These are phyloP conservation scores for Moelleriella libera DNA, from an alignment of 2,329 filamentous ascomycete genomes.

Conservation along the genomic window DNA sequence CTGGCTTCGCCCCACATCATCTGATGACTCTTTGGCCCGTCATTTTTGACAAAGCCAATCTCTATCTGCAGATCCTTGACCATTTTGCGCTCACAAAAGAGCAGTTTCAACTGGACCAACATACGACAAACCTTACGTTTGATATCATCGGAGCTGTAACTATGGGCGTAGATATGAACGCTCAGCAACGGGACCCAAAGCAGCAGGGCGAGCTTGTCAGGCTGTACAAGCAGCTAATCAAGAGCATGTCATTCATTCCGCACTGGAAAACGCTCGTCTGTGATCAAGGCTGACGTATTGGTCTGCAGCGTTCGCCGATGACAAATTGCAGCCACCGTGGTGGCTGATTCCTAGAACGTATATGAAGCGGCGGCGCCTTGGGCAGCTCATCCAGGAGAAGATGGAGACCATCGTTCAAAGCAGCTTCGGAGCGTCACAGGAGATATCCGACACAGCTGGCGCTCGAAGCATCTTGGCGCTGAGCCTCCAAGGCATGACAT, in stretches of 20 bases:
- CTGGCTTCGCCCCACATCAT: conserved; percentile 23
- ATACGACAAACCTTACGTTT: conserved; percentile 19
- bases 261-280: background rate
- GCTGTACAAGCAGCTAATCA: conserved; percentile 13
- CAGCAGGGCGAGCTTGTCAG: conserved; percentile 15
- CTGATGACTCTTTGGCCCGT: conserved; percentile 20
- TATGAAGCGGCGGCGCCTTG: conserved; percentile 8
- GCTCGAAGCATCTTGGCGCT: conserved; percentile 15
- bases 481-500: conserved; percentile 14
- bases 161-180: conserved; percentile 18
- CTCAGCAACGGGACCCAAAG: conserved; percentile 12
- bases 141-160: conserved; percentile 23
- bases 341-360: conserved; percentile 8
- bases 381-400: conserved; percentile 8
- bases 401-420: background rate
- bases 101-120: conserved; percentile 13
- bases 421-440: background rate
- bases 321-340: conserved; percentile 7
- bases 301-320: conserved; percentile 2
- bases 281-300: background rate
- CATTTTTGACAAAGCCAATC: conserved; percentile 17
- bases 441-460: background rate
- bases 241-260: background rate
- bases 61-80: conserved; percentile 12
- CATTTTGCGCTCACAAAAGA: conserved; percentile 11